Base-by-base conservation (phyloP, 208 protist genomes). In the Balamuthia mandrillaris region DNA sequence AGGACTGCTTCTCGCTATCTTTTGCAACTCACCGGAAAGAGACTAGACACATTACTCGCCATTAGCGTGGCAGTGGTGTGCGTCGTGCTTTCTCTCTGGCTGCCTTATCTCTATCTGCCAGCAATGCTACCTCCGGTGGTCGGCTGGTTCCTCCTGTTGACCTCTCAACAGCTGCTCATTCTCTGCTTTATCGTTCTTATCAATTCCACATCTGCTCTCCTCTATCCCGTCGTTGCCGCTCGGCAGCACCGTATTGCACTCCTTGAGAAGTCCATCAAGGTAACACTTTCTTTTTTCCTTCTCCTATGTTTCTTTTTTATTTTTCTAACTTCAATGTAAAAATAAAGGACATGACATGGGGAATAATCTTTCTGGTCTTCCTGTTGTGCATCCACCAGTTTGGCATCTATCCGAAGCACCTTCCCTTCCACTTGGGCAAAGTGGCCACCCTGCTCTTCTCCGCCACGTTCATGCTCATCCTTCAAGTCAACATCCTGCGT, bases 401-500 rank as follows among this genome's bases (percentile, higher is more conserved):
- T 39, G n/a, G n/a, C n/a, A n/a, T n/a, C n/a, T 81, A 81, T 21
- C 72, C 72, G 27, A 81, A 41, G n/a, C n/a, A n/a, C 35, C 61
- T 29, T 31, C 37, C 47, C 49, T 81, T 81, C 72, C 72, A 81
- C 18, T n/a, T 81, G 52, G 72, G 72, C 42, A 81, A 81, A 51
- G 61, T 81, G 49, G 47, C 61, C 49, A 44, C 61, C 31, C 49
- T 81, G 18, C 31, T 39, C n/a, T 51, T 63, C 31, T 29, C 52
- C 4, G 52, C 21, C 9, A 63, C 61, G 29, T 4, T 81, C 47
- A 56, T 81, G 49, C 72, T 81, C 24, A 44, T 81, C 0, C 24
- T 81, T 14, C 72, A 81, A 39, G 49, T 81, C 49, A 81, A 81
- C 72, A 81, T 81, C 49, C n/a, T n/a, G n/a, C n/a, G n/a, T n/a